Evolutionary conservation across 352 stramenopile species (phyloP).

Genomic region (Phytophthora rubi): DNA sequence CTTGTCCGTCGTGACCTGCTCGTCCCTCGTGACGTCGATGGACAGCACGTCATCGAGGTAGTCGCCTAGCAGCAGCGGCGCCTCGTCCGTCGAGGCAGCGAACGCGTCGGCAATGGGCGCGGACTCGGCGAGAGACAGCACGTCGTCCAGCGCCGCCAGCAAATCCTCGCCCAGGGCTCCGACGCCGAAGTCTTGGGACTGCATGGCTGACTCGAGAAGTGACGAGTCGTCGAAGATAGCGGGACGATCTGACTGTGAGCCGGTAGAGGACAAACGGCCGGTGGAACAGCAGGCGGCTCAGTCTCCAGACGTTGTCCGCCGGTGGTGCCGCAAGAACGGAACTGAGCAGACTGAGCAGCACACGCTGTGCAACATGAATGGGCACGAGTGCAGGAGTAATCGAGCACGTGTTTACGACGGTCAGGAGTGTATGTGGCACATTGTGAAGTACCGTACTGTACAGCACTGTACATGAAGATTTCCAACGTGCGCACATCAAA

Average conservation of each 20-base stretch:
- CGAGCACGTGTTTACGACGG: slow-evolving; percentile 22
- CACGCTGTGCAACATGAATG: slow-evolving; percentile 8
- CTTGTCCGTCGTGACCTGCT: background rate
- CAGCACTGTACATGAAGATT: too few species aligned
- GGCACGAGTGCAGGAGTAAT: slow-evolving; percentile 16
- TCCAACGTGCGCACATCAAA: too few species aligned
- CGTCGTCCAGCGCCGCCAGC: slow-evolving; percentile 38
- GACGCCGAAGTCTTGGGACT: slow-evolving; percentile 7
- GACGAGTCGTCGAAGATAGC: background rate
- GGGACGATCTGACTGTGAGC: background rate
- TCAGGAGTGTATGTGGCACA: too few species aligned
- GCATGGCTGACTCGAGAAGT: slow-evolving; percentile 22
- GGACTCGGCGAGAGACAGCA: slow-evolving; percentile 36
- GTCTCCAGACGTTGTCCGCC: slow-evolving; percentile 3
- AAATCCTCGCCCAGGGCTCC: slow-evolving; percentile 34
- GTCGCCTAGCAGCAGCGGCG: slow-evolving; percentile 2
- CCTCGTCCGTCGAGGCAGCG: background rate
- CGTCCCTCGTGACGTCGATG: slow-evolving; percentile 10
- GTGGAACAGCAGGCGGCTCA: slow-evolving; percentile 7
- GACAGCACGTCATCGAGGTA: slow-evolving; percentile 29
- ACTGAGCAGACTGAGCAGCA: slow-evolving; percentile 23
- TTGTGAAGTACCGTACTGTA: too few species aligned
- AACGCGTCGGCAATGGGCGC: slow-evolving; percentile 21
- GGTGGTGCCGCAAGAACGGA: slow-evolving; percentile 15
- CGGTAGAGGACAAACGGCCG: background rate